A percentile compares a stretch with the other conserved stretches of the same genome.
These are phyloP conservation scores for Blastobotrys mokoenaii DNA, from an alignment of 805 yeast genomes.

Conservation along the genomic window DNA sequence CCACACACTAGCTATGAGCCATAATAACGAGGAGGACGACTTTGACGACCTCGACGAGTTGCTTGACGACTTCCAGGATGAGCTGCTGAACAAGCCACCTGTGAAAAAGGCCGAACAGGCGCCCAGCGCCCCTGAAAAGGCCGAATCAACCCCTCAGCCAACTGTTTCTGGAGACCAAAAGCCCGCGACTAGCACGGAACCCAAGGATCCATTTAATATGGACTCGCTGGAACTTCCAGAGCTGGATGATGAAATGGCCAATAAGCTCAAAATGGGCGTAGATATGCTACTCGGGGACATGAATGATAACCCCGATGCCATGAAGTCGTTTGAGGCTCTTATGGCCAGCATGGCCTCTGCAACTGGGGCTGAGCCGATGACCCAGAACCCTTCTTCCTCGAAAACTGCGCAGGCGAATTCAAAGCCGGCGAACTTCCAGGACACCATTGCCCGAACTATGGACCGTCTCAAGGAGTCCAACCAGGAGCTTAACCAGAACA, in stretches of 20 bases:
- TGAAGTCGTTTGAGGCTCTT: conserved; percentile 42
- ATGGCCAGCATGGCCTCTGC: conserved; percentile 24
- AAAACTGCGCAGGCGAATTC: conserved; percentile 16
- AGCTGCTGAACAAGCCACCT: conserved; percentile 53
- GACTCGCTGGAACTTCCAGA: conserved; percentile 19
- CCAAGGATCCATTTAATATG: no score
- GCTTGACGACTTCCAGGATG: conserved; percentile 77
- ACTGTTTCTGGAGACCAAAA: neutral
- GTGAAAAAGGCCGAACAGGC: conserved; percentile 19
- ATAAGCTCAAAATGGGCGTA: conserved; percentile 31
- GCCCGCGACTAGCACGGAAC: neutral
- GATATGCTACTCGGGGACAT: conserved; percentile 41
- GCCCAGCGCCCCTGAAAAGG: neutral
- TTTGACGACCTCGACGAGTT: conserved; percentile 36
- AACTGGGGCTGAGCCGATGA: conserved; percentile 7
- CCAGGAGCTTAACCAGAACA: conserved; percentile 38
- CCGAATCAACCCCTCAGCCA: neutral
- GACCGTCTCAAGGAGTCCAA: conserved; percentile 72
- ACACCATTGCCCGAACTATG: conserved; percentile 72
- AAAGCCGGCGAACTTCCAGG: conserved; percentile 39
- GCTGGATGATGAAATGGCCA: conserved; percentile 31
- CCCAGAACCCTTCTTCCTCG: neutral
- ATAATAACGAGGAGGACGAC: conserved; percentile 19
- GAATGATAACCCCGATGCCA: conserved; percentile 45
- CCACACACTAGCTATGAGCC: neutral